Conservation (phyloP, 1,139 yeast genomes). For the Yarrowia galli region DNA sequence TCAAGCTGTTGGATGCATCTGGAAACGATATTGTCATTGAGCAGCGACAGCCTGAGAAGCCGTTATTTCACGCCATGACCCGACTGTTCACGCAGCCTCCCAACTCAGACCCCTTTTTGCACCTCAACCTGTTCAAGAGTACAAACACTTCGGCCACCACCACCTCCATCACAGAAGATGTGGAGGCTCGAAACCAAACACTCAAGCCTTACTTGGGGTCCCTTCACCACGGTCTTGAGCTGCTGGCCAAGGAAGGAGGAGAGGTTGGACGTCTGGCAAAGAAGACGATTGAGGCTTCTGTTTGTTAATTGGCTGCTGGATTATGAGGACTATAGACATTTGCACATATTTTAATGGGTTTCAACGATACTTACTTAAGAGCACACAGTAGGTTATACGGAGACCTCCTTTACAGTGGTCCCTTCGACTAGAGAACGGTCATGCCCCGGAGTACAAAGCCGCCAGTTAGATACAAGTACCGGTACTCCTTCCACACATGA, state of each 20-base stretch:
- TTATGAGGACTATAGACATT: background rate
- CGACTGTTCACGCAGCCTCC: slow-evolving; percentile 61
- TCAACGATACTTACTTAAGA: no score
- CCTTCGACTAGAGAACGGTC: no score
- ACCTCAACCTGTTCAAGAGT: slow-evolving; percentile 58
- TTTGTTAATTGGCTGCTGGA: background rate
- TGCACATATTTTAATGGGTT: slow-evolving; percentile 6
- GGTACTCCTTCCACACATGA: no score
- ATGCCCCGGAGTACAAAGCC: no score
- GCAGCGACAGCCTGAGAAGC: slow-evolving; percentile 40
- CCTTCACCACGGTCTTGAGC: slow-evolving; percentile 60
- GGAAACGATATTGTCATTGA: slow-evolving; percentile 3
- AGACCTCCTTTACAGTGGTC: no score
- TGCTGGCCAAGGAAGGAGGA: slow-evolving; percentile 73
- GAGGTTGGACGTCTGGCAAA: slow-evolving; percentile 71
- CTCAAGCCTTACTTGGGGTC: slow-evolving; percentile 61
- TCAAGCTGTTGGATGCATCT: background rate
- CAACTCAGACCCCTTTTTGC: slow-evolving; percentile 66
- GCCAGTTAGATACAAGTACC: no score
- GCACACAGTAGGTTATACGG: no score
- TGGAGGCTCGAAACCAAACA: slow-evolving; percentile 65
- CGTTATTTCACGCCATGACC: slow-evolving; percentile 57
- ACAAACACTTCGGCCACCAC: slow-evolving; percentile 31
- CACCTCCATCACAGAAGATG: slow-evolving; percentile 61
- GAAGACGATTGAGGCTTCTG: slow-evolving; percentile 34